Evolutionary conservation across 345 rosid genomes (phyloP).

Genomic region (Gossypium anomalum): DNA sequence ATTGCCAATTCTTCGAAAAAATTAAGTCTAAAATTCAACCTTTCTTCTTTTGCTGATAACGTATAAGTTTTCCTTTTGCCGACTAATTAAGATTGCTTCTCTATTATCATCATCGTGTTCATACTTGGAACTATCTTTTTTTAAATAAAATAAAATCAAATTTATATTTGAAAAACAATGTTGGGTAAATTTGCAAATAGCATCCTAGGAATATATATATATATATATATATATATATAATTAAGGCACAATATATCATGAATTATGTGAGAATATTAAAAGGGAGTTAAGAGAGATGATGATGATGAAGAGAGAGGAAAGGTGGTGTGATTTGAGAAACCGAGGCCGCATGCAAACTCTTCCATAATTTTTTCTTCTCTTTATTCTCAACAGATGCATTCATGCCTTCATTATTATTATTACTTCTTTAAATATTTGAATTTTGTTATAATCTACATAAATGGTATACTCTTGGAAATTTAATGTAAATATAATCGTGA

Average conservation of each 20-base stretch:
- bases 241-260: background rate
- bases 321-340: background rate
- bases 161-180: background rate
- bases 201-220: no score
- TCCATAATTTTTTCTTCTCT: background rate
- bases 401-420: background rate
- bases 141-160: background rate
- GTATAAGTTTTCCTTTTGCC: background rate
- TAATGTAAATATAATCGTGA: background rate
- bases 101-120: background rate
- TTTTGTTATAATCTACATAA: background rate
- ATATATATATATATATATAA: no score
- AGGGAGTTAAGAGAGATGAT: background rate
- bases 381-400: background rate
- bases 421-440: background rate
- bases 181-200: background rate
- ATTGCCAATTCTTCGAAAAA: background rate
- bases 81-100: background rate
- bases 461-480: background rate
- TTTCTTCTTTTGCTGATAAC: background rate
- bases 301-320: background rate
- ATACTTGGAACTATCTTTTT: background rate
- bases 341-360: slow-evolving; percentile 3
- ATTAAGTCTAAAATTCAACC: background rate
- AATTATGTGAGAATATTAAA: background rate